Evolutionary conservation across 345 rosid genomes (phyloP), one percentile per base, ranked within the genome.

Genomic region (Adansonia digitata): DNA sequence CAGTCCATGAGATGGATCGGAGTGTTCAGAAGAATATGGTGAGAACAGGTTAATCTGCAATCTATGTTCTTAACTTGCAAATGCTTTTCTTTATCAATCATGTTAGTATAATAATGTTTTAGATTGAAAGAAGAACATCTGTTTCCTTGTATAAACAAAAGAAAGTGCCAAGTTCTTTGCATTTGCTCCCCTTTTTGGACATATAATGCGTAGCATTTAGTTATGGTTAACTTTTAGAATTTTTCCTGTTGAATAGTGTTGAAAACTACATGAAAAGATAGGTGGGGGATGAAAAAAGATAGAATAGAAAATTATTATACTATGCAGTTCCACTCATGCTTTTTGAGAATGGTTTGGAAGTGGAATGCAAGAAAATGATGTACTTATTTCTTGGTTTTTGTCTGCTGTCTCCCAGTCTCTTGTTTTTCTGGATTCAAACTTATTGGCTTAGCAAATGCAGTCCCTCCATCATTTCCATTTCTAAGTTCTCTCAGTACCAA

Each of bases 21-120:
- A 69, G 78, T 74, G 61, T 64, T 62, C 34, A 46, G 86, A 83
- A 86, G 83, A 57, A 80, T 74, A 81, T 73, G 91, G 85, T 84
- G 85, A 88, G 88, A 81, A 68, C 75, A 77, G 81, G 85, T 82
- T 82, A 77, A 86, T 81, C 74, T 80, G 55, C 85, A 75, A 76
- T 76, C 71, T 70, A 52, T 53, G 29, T 26, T 53, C 60, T 46
- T 46, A 52, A 52, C 75, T 73, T 65, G 34, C 55, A 13, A 64
- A 43, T 59, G 5, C 37, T 72, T 53, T 55, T 56, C 6, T 72
- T 24, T 55, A 24, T 15, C 10, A 22, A 55, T 40, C 45, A 9
- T 57, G 31, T 67, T 72, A 14, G n/a, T 3, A 5, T 13, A 51
- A 6, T 31, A 70, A 34, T 66, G 20, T 24, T 42, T 40, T 43